Evolutionary conservation across 1,139 yeast genomes (phyloP), one percentile per base, ranked within the genome.

Genomic region (Yamadazyma atmosphaerica): DNA sequence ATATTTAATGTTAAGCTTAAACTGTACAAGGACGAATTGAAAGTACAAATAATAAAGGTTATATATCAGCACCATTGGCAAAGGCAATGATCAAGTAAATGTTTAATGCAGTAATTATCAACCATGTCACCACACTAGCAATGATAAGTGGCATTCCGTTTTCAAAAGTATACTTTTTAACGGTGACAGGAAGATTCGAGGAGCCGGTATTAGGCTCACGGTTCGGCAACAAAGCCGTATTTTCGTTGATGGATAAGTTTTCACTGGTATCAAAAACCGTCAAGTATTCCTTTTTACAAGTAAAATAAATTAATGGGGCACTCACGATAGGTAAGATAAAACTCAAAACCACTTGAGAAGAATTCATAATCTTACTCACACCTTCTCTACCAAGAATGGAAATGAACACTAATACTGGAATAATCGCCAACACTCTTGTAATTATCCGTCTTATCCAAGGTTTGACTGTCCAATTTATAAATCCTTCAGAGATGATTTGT

Each of bases 401-500:
- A 11, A 84, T 85, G 53, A 84, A 73, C 15, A 81, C 59, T 33
- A 85, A 57, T 45, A 88, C 86, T 1, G 92, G 94, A 2, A 84
- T 65, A 33, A 85, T 82, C 4, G 90, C 87, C 25, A 85, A 75
- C 2, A 81, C 72, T 54, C 94, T 68, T 0, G 92, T 85, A n/a
- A 80, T 57, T 9, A 85, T 63, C 48, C 94, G 68, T 58, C 92
- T 74, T n/a, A 81, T 53, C 63, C 95, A 86, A 4, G 95, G 95
- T 49, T 66, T 72, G 34, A 84, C 56, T 13, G 76, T 76, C 94
- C 95, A 86, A 43, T 79, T 76, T 32, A 86, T 73, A 55, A 85
- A 88, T 1, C 95, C 95, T 58, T 86, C 95, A 48, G 86, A 75
- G 3, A 86, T 89, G 51, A 86, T 83, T 57, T 86, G 95, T 8